Evolutionary conservation across 2,329 filamentous ascomycete genomes (phyloP).

Genomic region (Paecilomyces variotii): DNA sequence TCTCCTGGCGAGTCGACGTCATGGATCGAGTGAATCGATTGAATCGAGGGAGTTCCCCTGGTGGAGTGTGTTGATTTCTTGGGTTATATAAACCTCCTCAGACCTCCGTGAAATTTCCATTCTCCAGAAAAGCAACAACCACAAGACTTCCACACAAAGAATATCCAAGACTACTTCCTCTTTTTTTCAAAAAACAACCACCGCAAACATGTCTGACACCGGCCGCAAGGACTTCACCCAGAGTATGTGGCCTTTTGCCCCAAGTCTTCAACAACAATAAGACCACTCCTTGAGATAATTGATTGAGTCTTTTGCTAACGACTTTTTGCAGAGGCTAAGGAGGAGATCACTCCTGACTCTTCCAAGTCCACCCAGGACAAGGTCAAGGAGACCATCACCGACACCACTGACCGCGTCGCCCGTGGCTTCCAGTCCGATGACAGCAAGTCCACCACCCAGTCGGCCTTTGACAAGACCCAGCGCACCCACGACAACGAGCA

Average conservation of each 20-base stretch:
- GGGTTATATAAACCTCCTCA: background rate
- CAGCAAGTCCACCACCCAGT: slow-evolving; percentile 48
- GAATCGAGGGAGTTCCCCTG: background rate
- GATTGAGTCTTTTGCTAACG: slow-evolving; percentile 16
- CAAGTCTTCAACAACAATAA: slow-evolving; percentile 1
- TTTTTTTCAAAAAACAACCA: background rate
- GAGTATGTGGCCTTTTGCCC: slow-evolving; percentile 26
- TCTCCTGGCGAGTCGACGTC: background rate
- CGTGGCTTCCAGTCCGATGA: slow-evolving; percentile 46
- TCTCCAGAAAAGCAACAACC: background rate
- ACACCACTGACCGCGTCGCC: slow-evolving; percentile 47
- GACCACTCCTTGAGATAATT: background rate
- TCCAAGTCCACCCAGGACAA: slow-evolving; percentile 55
- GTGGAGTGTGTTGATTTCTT: background rate
- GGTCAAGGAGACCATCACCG: slow-evolving; percentile 49
- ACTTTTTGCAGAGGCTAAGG: slow-evolving; percentile 39
- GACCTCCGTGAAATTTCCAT: background rate
- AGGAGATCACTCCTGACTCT: slow-evolving; percentile 51
- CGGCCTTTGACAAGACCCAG: slow-evolving; percentile 42
- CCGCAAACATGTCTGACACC: slow-evolving; percentile 49
- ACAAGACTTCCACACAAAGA: background rate
- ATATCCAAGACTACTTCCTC: background rate
- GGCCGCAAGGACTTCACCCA: slow-evolving; percentile 54
- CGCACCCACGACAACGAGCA: slow-evolving; percentile 36
- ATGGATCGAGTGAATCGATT: background rate